Percentiles rank a stretch among this genome's conserved stretches.
phyloP scores from a whole-genome alignment of 2,329 filamentous ascomycete species.

The Thermothelomyces thermophilus region DNA sequence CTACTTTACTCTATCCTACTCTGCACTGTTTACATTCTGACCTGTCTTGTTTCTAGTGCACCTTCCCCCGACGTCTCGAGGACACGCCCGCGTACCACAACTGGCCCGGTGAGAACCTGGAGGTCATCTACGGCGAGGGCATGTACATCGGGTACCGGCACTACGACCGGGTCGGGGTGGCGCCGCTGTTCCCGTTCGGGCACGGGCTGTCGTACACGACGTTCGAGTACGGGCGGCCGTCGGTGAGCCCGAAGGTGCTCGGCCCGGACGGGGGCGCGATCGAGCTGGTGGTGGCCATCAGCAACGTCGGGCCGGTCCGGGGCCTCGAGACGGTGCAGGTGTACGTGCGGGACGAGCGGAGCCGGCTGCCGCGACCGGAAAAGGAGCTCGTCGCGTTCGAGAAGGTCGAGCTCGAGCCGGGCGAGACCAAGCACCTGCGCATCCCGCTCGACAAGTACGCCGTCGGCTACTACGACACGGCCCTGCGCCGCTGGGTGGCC shows the following conservation, averaged over 20 bases:
- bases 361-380: slow-evolving; percentile 56
- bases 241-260: slow-evolving; percentile 39
- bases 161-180: slow-evolving; percentile 56
- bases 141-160: slow-evolving; percentile 67
- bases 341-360: slow-evolving; percentile 59
- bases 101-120: slow-evolving; percentile 64
- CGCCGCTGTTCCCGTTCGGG: slow-evolving; percentile 64
- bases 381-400: slow-evolving; percentile 67
- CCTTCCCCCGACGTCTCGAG: slow-evolving; percentile 57
- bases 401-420: slow-evolving; percentile 54
- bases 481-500: slow-evolving; percentile 54
- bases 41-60: slow-evolving; percentile 46
- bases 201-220: slow-evolving; percentile 68
- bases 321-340: slow-evolving; percentile 62
- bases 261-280: slow-evolving; percentile 32
- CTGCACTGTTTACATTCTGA: neutral
- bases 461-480: slow-evolving; percentile 57
- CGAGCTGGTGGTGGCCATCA: slow-evolving; percentile 42
- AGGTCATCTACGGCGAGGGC: slow-evolving; percentile 65
- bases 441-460: slow-evolving; percentile 44
- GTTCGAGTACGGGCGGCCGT: slow-evolving; percentile 57
- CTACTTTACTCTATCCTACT: neutral
- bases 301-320: slow-evolving; percentile 48
- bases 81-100: slow-evolving; percentile 67
- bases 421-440: slow-evolving; percentile 46